Evolutionary conservation across 2,329 filamentous ascomycete genomes (phyloP).

Genomic region (Daldinia sp.): DNA sequence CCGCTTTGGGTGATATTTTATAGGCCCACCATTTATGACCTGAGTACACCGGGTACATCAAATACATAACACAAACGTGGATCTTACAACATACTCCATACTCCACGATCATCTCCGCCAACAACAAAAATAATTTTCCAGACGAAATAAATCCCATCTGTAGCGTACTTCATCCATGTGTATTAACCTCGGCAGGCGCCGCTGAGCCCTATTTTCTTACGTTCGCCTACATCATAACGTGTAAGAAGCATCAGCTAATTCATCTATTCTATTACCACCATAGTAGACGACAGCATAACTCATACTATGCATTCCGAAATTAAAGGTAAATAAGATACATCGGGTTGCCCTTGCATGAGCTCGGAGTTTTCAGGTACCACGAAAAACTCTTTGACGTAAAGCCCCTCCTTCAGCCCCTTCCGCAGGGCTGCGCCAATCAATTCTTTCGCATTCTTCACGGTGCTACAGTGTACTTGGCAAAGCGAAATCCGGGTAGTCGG

Average conservation of each 20-base stretch:
- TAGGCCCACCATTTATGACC: slow-evolving; percentile 23
- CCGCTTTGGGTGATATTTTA: slow-evolving; percentile 40
- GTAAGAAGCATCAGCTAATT: not conserved
- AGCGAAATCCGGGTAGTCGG: slow-evolving; percentile 10
- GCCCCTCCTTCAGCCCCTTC: slow-evolving; percentile 29
- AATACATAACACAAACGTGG: slow-evolving; percentile 1
- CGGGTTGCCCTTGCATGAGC: slow-evolving; percentile 34
- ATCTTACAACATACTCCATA: not conserved
- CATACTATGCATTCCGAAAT: not conserved
- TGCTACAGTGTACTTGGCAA: not conserved
- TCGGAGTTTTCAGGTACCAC: slow-evolving; percentile 3
- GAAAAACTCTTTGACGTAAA: slow-evolving; percentile 22
- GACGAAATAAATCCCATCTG: not conserved
- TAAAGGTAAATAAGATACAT: not conserved
- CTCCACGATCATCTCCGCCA: not conserved
- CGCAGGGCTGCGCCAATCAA: slow-evolving; percentile 28
- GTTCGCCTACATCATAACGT: not conserved
- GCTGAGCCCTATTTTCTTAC: not conserved
- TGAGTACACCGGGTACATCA: slow-evolving; percentile 6
- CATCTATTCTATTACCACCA: not conserved
- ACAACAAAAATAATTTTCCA: slow-evolving; percentile 13
- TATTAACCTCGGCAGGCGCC: not conserved
- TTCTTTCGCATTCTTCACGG: not conserved
- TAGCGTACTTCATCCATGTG: not conserved
- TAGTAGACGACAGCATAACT: not conserved